These are phyloP conservation scores for Earliella scabrosa DNA, from an alignment of 1,284 basidiomycete genomes.

Conservation along the genomic window DNA sequence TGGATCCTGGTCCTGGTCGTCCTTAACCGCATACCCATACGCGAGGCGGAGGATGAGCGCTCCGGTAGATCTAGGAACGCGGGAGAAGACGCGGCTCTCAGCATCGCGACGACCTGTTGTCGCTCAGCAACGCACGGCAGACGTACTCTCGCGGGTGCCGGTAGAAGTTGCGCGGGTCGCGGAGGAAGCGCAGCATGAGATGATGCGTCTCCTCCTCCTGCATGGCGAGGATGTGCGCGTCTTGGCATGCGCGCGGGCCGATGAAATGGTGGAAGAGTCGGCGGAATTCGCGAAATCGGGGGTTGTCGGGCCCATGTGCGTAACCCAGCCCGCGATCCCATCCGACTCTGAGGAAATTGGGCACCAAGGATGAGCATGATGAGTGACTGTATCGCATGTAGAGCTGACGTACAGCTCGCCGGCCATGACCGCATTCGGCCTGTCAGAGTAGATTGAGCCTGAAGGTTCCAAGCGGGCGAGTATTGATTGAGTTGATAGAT, in stretches of 20 bases:
- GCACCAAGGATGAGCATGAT: no score
- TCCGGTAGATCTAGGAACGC: conserved; percentile 41
- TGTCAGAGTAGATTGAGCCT: conserved; percentile 45
- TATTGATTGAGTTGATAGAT: not conserved
- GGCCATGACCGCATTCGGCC: conserved; percentile 44
- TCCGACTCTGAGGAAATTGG: conserved; percentile 37
- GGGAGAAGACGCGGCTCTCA: no score
- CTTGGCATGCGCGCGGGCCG: conserved; percentile 38
- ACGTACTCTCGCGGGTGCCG: conserved; percentile 20
- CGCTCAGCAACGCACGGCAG: no score
- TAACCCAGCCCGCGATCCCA: conserved; percentile 48
- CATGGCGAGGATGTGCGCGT: conserved; percentile 27
- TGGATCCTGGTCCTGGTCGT: conserved; percentile 34
- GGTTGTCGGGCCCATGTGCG: conserved; percentile 37
- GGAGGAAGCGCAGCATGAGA: conserved; percentile 38
- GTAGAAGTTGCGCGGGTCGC: conserved; percentile 34
- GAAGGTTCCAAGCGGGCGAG: not conserved
- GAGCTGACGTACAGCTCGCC: conserved; percentile 42
- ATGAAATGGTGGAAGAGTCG: conserved; percentile 44
- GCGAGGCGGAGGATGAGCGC: conserved; percentile 42
- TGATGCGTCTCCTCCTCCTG: conserved; percentile 36
- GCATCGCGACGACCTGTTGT: no score
- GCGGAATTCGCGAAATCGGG: conserved; percentile 45
- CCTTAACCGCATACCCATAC: conserved; percentile 42
- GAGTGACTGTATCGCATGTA: not conserved